A percentile compares a stretch with the other conserved stretches of the same genome.
Conservation (phyloP, 305 asterid genomes). For the Plantago coronopus region DNA sequence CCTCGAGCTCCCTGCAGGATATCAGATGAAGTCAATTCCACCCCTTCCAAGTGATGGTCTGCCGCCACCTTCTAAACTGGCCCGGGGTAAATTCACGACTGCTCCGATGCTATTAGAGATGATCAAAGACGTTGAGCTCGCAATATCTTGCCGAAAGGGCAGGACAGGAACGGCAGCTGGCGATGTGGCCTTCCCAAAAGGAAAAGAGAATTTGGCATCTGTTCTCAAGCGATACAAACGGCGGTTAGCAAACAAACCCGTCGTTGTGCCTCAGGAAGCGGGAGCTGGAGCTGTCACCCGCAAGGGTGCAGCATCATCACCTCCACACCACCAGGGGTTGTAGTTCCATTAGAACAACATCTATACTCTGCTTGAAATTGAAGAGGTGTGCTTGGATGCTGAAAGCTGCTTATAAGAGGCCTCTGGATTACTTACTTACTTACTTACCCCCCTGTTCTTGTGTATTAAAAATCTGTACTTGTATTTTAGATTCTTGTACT, state of each 20-base stretch:
- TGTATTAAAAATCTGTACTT: slow-evolving; percentile 31
- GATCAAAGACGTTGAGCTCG: slow-evolving; percentile 66
- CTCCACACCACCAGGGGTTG: slow-evolving; percentile 29
- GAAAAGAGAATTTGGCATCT: slow-evolving; percentile 84
- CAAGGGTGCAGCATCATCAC: slow-evolving; percentile 28
- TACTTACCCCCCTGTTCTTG: slow-evolving; percentile 14
- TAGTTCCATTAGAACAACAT: slow-evolving; percentile 6
- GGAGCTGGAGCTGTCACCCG: slow-evolving; percentile 29
- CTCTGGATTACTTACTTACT: slow-evolving; percentile 9
- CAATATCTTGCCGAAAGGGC: slow-evolving; percentile 83
- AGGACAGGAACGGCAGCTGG: slow-evolving; percentile 97
- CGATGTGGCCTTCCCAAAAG: slow-evolving; percentile 92
- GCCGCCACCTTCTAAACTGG: slow-evolving; percentile 68
- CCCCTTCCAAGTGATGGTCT: slow-evolving; percentile 53
- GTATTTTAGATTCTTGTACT: slow-evolving; percentile 32
- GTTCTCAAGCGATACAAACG: slow-evolving; percentile 91
- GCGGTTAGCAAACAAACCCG: slow-evolving; percentile 59
- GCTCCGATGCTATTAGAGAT: slow-evolving; percentile 63
- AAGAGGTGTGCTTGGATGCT: slow-evolving; percentile 24
- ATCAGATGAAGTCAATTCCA: slow-evolving; percentile 51
- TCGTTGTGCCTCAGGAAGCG: slow-evolving; percentile 34
- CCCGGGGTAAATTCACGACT: slow-evolving; percentile 76
- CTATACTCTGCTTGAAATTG: no score
- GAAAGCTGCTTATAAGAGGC: slow-evolving; percentile 8
- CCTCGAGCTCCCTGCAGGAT: slow-evolving; percentile 73